Conservation (phyloP, 768 basidiomycete species). For the Chalciporus chontae region DNA sequence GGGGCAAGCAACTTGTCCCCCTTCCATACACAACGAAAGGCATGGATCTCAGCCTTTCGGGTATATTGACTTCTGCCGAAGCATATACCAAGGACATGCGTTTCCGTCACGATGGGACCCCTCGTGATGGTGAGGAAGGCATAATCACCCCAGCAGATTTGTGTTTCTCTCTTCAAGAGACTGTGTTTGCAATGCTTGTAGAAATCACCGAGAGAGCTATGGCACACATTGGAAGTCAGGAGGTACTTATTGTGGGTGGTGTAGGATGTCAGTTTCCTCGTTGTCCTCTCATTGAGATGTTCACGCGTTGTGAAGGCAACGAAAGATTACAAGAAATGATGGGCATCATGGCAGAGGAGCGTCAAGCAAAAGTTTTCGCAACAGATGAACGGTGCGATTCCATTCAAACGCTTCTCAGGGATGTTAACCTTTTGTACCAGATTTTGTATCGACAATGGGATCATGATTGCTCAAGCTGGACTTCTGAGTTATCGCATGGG, state of each 20-base stretch:
- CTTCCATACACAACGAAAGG: slow-evolving; percentile 97
- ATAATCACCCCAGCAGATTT: slow-evolving; percentile 93
- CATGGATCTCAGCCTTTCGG: slow-evolving; percentile 97
- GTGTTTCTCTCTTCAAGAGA: slow-evolving; percentile 96
- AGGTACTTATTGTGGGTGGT: slow-evolving; percentile 96
- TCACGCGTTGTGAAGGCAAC: slow-evolving; percentile 59
- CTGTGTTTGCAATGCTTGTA: slow-evolving; percentile 95
- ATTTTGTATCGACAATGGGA: slow-evolving; percentile 99
- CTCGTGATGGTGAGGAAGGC: slow-evolving; percentile 46
- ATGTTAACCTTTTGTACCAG: slow-evolving; percentile 38
- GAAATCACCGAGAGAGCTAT: slow-evolving; percentile 99
- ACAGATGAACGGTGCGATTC: slow-evolving; percentile 83
- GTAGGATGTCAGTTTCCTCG: slow-evolving; percentile 83
- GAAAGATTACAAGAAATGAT: slow-evolving; percentile 97
- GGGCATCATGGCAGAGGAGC: slow-evolving; percentile 92
- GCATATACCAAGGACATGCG: slow-evolving; percentile 83
- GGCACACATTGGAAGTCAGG: slow-evolving; percentile 96
- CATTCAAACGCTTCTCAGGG: not conserved
- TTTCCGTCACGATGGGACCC: slow-evolving; percentile 52
- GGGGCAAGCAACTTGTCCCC: slow-evolving; percentile 77
- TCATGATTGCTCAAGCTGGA: slow-evolving; percentile 99
- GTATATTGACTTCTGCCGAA: slow-evolving; percentile 85
- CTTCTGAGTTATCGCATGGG: slow-evolving; percentile 92
- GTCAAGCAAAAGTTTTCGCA: slow-evolving; percentile 86
- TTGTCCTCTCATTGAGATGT: not conserved